Percentiles rank a stretch among this genome's conserved stretches.
Conservation (phyloP, 2,329 filamentous ascomycete species). For the Chaetomium olivaceum region DNA sequence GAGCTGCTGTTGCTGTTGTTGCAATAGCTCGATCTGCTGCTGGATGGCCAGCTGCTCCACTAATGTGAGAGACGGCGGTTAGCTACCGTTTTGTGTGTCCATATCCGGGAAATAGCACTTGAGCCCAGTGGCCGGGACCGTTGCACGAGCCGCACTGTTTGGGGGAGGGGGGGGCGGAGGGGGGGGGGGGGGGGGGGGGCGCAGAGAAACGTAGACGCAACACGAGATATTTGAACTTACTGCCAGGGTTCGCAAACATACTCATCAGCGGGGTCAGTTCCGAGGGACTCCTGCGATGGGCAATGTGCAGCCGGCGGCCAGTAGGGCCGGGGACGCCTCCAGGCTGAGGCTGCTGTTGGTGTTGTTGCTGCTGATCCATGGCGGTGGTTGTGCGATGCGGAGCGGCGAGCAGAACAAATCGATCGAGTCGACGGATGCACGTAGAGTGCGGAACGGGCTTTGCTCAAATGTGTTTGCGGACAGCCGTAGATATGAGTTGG, state of each 20-base stretch:
- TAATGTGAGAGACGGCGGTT: slow-evolving; percentile 42
- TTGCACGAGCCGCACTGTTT: slow-evolving; percentile 6
- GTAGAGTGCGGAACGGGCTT: slow-evolving; percentile 47
- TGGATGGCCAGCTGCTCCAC: slow-evolving; percentile 98
- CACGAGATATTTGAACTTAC: slow-evolving; percentile 50
- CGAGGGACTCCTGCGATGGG: slow-evolving; percentile 93
- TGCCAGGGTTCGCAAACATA: slow-evolving; percentile 70
- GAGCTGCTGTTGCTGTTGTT: slow-evolving; percentile 97
- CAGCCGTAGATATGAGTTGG: slow-evolving; percentile 18
- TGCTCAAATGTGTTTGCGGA: slow-evolving; percentile 27
- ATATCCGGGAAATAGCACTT: slow-evolving; percentile 3
- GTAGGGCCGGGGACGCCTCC: slow-evolving; percentile 69
- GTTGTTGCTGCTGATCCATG: slow-evolving; percentile 63
- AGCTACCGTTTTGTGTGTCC: slow-evolving; percentile 24
- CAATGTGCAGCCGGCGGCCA: slow-evolving; percentile 92
- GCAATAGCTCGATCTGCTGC: slow-evolving; percentile 95
- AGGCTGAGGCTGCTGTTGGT: slow-evolving; percentile 60
- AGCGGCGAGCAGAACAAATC: slow-evolving; percentile 15
- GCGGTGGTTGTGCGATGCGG: slow-evolving; percentile 40
- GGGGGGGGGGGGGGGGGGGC: not conserved
- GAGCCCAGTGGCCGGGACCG: slow-evolving; percentile 23
- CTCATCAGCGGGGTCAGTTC: slow-evolving; percentile 97
- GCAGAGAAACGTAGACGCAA: slow-evolving; percentile 9
- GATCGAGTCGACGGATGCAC: slow-evolving; percentile 40
- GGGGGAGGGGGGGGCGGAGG: not conserved